Evolutionary conservation across 306 rosid species (phyloP), one percentile per base, ranked within the genome.

Genomic region (Quercus suber): DNA sequence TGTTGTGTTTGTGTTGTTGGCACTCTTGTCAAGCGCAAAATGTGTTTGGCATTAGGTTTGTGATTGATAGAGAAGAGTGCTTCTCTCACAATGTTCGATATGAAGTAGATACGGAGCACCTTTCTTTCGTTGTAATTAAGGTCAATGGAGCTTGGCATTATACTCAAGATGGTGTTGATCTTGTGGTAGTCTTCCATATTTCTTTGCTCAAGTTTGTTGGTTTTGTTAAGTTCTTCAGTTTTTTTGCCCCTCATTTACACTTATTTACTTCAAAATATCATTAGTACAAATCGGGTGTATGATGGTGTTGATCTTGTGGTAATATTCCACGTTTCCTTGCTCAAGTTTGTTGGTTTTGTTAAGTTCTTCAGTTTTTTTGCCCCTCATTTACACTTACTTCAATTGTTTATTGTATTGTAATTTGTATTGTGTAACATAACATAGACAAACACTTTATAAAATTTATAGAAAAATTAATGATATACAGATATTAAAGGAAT

Each of bases 81-180:
- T 89, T 82, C 80, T 82, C 87, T 73, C 91, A 90, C 72, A 1
- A 84, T 71, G 86, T 88, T 69, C 25, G 59, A 60, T 73, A 85
- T 58, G 89, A 79, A 78, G 91, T 91, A 58, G 97, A 92, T 80
- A 85, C 82, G 2, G 80, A 89, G 3, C 92, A 88, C 80, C 74
- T 87, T 73, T 92, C 97, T 45, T 92, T 92, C 43, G 97, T 92
- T 68, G 88, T 85, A 3, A 79, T 89, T 53, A 88, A 88, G 81
- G 63, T 63, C 25, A 94, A 89, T 51, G 11, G 86, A 5, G 19
- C 88, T 55, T 88, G 91, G 97, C 89, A 84, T 82, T 73, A 69
- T 63, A 73, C 81, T 45, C 75, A 77, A 74, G 89, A 87, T 5
- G 91, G 90, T 21, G 77, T 92, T 74, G 91, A 89, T 64, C 76